Evolutionary conservation across 1,284 basidiomycete genomes (phyloP).

Genomic region (Sporisorium exsertum): DNA sequence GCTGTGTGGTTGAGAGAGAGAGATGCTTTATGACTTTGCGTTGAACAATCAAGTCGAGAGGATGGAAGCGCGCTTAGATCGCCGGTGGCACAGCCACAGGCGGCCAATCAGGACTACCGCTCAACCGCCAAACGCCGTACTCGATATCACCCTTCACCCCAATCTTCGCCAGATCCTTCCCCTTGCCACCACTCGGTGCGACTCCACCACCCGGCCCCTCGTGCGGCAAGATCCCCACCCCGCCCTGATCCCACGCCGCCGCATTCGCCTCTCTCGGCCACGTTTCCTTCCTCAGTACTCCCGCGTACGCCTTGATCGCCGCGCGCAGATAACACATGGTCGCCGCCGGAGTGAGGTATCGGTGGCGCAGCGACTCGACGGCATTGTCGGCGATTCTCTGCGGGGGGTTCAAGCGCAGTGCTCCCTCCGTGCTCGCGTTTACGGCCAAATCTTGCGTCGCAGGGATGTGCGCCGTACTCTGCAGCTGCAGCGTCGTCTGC

Average conservation of each 20-base stretch:
- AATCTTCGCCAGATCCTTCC: slow-evolving; percentile 28
- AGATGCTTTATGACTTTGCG: not conserved
- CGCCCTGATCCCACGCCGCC: slow-evolving; percentile 25
- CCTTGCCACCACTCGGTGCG: slow-evolving; percentile 40
- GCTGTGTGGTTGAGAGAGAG: not conserved
- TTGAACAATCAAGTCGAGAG: no score
- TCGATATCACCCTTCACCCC: slow-evolving; percentile 57
- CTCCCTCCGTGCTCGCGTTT: not conserved
- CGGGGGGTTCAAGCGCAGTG: slow-evolving; percentile 24
- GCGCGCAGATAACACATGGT: slow-evolving; percentile 53
- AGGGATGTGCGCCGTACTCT: slow-evolving; percentile 8
- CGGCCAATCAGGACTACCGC: slow-evolving; percentile 42
- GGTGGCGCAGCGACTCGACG: slow-evolving; percentile 26
- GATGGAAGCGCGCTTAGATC: not conserved
- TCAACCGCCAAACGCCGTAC: slow-evolving; percentile 51
- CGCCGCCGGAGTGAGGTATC: slow-evolving; percentile 55
- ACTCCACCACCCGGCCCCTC: slow-evolving; percentile 44
- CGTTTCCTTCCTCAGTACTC: slow-evolving; percentile 24
- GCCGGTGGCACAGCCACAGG: slow-evolving; percentile 5
- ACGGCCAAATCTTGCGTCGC: not conserved
- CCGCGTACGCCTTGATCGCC: slow-evolving; percentile 38
- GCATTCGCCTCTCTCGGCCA: slow-evolving; percentile 41
- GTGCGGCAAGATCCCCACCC: slow-evolving; percentile 24
- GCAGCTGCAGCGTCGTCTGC: slow-evolving; percentile 22
- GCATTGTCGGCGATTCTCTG: slow-evolving; percentile 53